These are phyloP conservation scores for Ophiosphaerella korrae DNA, from an alignment of 2,329 filamentous ascomycete genomes.

Conservation along the genomic window DNA sequence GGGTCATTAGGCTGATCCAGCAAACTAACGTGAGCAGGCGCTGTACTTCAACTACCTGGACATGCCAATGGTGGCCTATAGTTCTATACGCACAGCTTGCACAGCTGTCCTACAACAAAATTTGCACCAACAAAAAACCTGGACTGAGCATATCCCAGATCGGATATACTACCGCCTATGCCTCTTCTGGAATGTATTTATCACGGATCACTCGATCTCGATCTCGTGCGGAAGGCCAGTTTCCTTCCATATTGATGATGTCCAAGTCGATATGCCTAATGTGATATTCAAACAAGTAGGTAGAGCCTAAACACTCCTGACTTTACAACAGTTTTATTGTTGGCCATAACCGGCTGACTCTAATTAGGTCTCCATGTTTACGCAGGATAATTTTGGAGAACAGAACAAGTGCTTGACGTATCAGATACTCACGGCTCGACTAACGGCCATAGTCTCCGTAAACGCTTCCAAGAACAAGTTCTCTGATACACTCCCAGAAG, in stretches of 20 bases:
- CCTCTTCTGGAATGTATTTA: constrained; percentile 37
- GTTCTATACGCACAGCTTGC: constrained; percentile 35
- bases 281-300: constrained; percentile 25
- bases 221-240: constrained; percentile 39
- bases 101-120: constrained; percentile 34
- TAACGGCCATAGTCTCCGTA: constrained; percentile 24
- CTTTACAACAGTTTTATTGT: background rate
- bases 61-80: constrained; percentile 35
- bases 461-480: background rate
- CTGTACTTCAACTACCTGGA: constrained; percentile 33
- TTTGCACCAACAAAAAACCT: constrained; percentile 33
- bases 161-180: constrained; percentile 30
- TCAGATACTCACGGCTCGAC: constrained; percentile 32
- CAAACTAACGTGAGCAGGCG: constrained; percentile 24
- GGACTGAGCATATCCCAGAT: constrained; percentile 15
- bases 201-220: constrained; percentile 35
- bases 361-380: background rate
- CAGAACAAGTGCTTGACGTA: constrained; percentile 24
- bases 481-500: background rate
- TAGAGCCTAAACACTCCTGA: background rate
- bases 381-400: constrained; percentile 14
- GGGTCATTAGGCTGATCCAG: background rate
- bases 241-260: constrained; percentile 33
- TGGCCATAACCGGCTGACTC: background rate
- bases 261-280: constrained; percentile 32